A percentile compares a stretch with the other conserved stretches of the same genome.
Evolutionary conservation across 139 green algal genomes (phyloP).

Genomic region (Chlamydomonas incerta): DNA sequence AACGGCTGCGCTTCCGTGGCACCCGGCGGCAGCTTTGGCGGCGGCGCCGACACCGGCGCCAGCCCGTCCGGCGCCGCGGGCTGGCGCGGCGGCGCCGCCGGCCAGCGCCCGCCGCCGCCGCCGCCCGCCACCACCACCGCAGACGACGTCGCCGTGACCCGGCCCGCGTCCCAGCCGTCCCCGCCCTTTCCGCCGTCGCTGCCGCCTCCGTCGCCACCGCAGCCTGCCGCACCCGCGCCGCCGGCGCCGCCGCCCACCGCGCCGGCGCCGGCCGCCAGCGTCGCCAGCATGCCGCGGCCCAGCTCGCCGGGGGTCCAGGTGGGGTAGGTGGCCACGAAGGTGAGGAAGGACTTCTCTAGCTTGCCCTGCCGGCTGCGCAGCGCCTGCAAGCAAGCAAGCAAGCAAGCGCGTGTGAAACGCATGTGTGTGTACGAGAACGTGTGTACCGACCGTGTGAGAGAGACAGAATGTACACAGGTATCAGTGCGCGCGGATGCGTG

Average conservation of each 20-base stretch:
- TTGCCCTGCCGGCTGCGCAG: conserved; percentile 86
- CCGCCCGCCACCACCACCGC: too few relatives aligned
- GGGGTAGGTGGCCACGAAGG: conserved; percentile 91
- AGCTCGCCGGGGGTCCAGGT: conserved; percentile 75
- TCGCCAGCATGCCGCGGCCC: conserved; percentile 66
- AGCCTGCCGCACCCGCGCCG: neutral
- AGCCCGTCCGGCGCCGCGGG: neutral
- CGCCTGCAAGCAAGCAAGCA: neutral
- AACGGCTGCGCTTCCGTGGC: neutral
- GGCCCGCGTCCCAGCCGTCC: too few relatives aligned
- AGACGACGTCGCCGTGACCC: too few relatives aligned
- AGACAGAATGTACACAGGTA: too few relatives aligned
- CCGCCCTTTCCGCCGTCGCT: too few relatives aligned
- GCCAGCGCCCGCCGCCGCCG: too few relatives aligned
- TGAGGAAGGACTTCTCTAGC: conserved; percentile 94
- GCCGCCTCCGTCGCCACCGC: neutral
- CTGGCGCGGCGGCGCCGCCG: neutral
- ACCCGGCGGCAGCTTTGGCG: too few relatives aligned
- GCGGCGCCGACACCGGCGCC: too few relatives aligned
- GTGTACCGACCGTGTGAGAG: too few relatives aligned
- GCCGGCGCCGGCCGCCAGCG: conserved; percentile 27
- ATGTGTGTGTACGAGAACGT: neutral
- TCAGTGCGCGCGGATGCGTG: too few relatives aligned
- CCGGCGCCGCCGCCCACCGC: neutral
- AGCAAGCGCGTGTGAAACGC: neutral